Conservation (phyloP, 2,329 filamentous ascomycete genomes). For the Reticulascus tulasneorum region DNA sequence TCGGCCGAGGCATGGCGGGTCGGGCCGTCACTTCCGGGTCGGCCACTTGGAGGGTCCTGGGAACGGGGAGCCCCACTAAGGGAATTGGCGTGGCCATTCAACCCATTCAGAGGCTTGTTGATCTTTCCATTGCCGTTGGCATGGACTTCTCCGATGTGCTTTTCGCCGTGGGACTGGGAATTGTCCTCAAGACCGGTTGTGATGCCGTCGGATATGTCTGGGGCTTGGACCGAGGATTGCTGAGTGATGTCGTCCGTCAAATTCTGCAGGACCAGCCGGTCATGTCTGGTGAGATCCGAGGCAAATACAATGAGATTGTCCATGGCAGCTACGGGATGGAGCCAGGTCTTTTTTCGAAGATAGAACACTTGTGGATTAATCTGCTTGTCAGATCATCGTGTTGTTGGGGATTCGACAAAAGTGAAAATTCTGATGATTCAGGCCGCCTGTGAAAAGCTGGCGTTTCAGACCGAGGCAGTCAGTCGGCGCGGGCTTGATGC, state of each 20-base stretch:
- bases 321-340: constrained; percentile 1
- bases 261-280: constrained; percentile 3
- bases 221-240: no score
- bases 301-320: constrained; percentile 1
- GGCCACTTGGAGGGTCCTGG: not conserved
- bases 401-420: no score
- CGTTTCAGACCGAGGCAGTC: no score
- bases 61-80: not conserved
- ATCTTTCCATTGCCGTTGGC: constrained; percentile 2
- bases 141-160: not conserved
- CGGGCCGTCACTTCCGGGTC: constrained; percentile 1
- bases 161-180: constrained; percentile 1
- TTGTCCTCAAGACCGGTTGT: no score
- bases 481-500: no score
- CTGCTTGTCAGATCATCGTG: no score
- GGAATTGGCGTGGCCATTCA: not conserved
- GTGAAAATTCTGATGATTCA: no score
- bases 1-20: no score
- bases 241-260: constrained; percentile 3
- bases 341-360: no score
- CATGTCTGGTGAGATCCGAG: constrained; percentile 3
- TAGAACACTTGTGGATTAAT: no score
- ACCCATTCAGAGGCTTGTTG: constrained; percentile 2
- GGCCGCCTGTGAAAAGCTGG: no score
- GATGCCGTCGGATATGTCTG: no score